Evolutionary conservation across 129 eudicot genomes (phyloP).

Genomic region (Chrysanthemum makinoi): DNA sequence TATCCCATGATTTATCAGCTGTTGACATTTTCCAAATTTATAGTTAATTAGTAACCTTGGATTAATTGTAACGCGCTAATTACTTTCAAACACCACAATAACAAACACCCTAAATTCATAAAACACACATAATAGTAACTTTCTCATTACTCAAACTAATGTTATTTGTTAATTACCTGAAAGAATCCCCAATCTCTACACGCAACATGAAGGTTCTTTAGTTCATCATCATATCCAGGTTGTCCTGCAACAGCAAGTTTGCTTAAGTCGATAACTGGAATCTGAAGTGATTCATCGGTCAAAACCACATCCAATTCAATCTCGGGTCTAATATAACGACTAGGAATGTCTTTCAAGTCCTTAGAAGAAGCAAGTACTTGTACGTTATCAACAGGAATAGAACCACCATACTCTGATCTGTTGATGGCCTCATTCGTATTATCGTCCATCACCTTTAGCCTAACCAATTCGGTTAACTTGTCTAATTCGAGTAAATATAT

Average conservation of each 20-base stretch:
- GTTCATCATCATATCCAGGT: conserved; percentile 30
- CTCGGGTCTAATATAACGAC: conserved; percentile 50
- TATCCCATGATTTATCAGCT: conserved; percentile 54
- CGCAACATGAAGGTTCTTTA: conserved; percentile 48
- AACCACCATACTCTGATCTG: conserved; percentile 43
- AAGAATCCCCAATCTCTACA: conserved; percentile 66
- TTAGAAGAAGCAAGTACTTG: conserved; percentile 50
- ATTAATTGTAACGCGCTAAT: too few relatives aligned
- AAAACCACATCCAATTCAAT: conserved; percentile 25
- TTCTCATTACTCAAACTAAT: too few relatives aligned
- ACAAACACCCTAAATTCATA: too few relatives aligned
- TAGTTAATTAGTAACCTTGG: too few relatives aligned
- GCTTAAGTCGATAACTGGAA: conserved; percentile 53
- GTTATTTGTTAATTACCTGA: conserved; percentile 33
- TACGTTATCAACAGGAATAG: conserved; percentile 53
- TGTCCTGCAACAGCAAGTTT: conserved; percentile 21
- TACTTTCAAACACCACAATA: too few relatives aligned
- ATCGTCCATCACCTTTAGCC: conserved; percentile 14
- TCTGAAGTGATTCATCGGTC: conserved; percentile 35
- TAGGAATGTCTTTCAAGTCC: conserved; percentile 40
- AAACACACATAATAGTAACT: too few relatives aligned
- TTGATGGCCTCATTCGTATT: neutral
- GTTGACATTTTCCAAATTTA: neutral
- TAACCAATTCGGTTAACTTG: neutral
- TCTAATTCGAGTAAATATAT: too few relatives aligned